Conservation (phyloP, 2,329 filamentous ascomycete species). For the Trichoderma atroviride region DNA sequence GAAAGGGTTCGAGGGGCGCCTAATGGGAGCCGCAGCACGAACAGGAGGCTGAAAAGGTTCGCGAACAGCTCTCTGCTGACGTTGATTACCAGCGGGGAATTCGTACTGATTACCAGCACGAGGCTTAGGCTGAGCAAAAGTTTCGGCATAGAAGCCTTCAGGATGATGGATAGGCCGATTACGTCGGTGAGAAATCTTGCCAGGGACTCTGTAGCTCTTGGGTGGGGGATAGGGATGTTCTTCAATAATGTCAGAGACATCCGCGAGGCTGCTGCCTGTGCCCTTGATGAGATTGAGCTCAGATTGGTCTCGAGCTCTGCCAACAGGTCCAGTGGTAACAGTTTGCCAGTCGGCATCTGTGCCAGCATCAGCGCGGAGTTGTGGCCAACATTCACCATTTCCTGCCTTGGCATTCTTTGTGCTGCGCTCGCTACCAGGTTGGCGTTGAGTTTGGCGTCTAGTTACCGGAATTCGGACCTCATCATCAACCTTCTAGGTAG, state of each 20-base stretch:
- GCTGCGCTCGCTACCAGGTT: neutral
- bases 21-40: constrained; percentile 33
- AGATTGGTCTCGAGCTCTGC: constrained; percentile 31
- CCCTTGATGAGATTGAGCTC: constrained; percentile 35
- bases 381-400: constrained; percentile 24
- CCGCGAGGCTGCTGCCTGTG: constrained; percentile 49
- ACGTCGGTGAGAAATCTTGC: neutral
- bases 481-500: constrained; percentile 47
- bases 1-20: constrained; percentile 36
- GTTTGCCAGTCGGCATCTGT: constrained; percentile 44
- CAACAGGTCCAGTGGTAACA: constrained; percentile 38
- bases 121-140: neutral
- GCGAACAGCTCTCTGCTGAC: neutral
- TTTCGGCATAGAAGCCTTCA: neutral
- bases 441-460: constrained; percentile 26
- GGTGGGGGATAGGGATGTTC: neutral
- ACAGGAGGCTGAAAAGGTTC: constrained; percentile 29
- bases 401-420: neutral
- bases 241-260: constrained; percentile 45
- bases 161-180: neutral
- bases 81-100: neutral
- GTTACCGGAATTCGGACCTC: constrained; percentile 42
- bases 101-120: neutral
- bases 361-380: constrained; percentile 29
- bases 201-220: neutral